Conservation (phyloP, 176 grass and related monocot genomes). For the Zea mays region DNA sequence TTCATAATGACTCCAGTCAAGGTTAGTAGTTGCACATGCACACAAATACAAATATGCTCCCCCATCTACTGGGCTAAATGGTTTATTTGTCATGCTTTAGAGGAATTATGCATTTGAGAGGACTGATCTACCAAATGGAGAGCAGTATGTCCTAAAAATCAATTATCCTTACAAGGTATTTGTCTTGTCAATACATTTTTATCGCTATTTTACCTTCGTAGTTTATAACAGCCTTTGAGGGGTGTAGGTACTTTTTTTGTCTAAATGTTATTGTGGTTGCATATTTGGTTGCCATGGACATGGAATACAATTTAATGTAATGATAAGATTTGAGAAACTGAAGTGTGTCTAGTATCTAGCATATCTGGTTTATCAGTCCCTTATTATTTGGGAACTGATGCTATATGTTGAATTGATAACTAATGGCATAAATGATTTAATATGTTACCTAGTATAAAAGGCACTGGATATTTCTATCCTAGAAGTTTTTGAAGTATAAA, state of each 20-base stretch:
- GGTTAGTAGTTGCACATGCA: conserved; percentile 42
- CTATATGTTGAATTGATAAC: neutral
- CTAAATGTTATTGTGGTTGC: neutral
- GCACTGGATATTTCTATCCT: neutral
- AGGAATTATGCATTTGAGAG: conserved; percentile 98
- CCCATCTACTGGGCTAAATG: conserved; percentile 4
- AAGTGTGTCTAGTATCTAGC: conserved; percentile 1
- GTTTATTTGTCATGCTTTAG: conserved; percentile 49
- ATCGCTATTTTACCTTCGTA: neutral
- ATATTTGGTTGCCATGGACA: conserved; percentile 4
- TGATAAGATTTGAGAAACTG: neutral
- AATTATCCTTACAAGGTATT: conserved; percentile 91
- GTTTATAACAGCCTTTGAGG: neutral
- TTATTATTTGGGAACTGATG: neutral
- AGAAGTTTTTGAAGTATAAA: neutral
- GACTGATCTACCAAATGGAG: conserved; percentile 70
- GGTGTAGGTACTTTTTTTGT: neutral
- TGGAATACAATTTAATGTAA: neutral
- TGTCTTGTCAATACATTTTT: conserved; percentile 22
- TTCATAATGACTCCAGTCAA: conserved; percentile 92
- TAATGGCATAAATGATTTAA: neutral
- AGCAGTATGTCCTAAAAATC: conserved; percentile 97
- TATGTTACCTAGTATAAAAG: neutral
- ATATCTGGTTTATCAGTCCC: neutral
- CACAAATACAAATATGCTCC: neutral